These are phyloP conservation scores for Lasiodiplodia hormozganensis DNA, from an alignment of 2,329 filamentous ascomycete genomes.

Conservation along the genomic window DNA sequence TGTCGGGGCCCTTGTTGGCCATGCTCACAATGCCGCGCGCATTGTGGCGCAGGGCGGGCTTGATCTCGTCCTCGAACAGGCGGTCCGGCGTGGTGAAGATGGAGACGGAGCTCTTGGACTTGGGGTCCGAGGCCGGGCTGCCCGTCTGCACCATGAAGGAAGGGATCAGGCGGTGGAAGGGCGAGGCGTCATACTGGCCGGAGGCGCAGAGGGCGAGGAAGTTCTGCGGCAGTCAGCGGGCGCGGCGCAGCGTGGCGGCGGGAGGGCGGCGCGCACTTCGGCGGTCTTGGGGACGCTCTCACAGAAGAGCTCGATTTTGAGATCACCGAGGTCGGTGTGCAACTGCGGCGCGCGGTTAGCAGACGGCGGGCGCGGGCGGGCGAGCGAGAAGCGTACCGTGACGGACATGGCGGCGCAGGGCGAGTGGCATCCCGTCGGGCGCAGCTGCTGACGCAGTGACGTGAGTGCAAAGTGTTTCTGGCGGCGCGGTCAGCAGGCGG, in stretches of 20 bases:
- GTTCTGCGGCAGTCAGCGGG: constrained; percentile 62
- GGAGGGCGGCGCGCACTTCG: constrained; percentile 63
- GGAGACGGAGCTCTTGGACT: constrained; percentile 71
- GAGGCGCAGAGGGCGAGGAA: constrained; percentile 87
- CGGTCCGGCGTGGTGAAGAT: constrained; percentile 65
- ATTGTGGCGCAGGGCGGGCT: constrained; percentile 71
- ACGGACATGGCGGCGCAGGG: constrained; percentile 52
- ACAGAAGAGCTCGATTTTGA: constrained; percentile 97
- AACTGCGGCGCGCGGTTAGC: constrained; percentile 52
- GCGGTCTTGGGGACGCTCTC: constrained; percentile 92
- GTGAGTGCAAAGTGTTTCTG: constrained; percentile 24
- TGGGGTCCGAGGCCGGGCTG: constrained; percentile 57
- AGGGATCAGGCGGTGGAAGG: constrained; percentile 81
- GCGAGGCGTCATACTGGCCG: constrained; percentile 75
- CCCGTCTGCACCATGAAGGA: constrained; percentile 83
- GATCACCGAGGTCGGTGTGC: constrained; percentile 85
- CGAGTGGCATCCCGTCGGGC: constrained; percentile 24
- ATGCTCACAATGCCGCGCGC: constrained; percentile 75
- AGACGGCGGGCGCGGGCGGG: not conserved
- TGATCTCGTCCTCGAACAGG: constrained; percentile 82
- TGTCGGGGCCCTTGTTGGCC: constrained; percentile 77
- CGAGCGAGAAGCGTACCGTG: constrained; percentile 43
- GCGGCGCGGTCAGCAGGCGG: constrained; percentile 28
- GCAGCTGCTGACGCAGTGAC: constrained; percentile 28
- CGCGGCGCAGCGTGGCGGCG: not conserved